A percentile compares a stretch with the other conserved stretches of the same genome.
phyloP scores from a whole-genome alignment of 108 stramenopile genomes.

The Pelagomonas calceolata region DNA sequence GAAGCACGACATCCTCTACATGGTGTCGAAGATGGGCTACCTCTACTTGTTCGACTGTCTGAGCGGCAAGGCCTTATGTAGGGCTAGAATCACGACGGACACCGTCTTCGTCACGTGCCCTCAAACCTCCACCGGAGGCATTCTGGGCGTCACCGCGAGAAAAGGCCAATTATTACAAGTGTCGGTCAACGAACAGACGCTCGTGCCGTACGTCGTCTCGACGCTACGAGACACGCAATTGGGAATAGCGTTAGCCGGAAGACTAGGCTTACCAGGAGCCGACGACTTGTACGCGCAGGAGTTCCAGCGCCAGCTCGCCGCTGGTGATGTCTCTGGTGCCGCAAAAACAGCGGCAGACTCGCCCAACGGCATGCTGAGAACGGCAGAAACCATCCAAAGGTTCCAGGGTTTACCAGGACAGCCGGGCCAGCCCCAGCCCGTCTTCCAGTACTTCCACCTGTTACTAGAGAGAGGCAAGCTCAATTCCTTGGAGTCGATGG shows the following conservation, averaged over 20 bases:
- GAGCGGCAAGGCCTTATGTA: conserved; percentile 86
- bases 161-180: conserved; percentile 84
- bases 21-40: conserved; percentile 95
- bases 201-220: conserved; percentile 87
- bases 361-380: conserved; percentile 73
- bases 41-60: conserved; percentile 94
- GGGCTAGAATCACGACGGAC: conserved; percentile 85
- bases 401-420: conserved; percentile 95
- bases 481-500: conserved; percentile 92
- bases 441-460: conserved; percentile 95
- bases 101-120: conserved; percentile 85
- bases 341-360: conserved; percentile 76
- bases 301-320: conserved; percentile 78
- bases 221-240: conserved; percentile 83
- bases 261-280: conserved; percentile 90
- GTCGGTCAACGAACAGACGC: conserved; percentile 69
- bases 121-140: conserved; percentile 65
- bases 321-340: conserved; percentile 81
- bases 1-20: conserved; percentile 85
- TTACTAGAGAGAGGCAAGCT: conserved; percentile 85
- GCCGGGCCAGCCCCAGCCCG: conserved; percentile 87
- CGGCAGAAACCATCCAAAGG: conserved; percentile 87
- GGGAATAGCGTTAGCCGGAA: conserved; percentile 81
- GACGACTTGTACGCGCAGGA: conserved; percentile 85
- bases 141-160: conserved; percentile 87